phyloP scores from a whole-genome alignment of 495 filamentous ascomycete genomes.

The Saxophila tyrrhenica region DNA sequence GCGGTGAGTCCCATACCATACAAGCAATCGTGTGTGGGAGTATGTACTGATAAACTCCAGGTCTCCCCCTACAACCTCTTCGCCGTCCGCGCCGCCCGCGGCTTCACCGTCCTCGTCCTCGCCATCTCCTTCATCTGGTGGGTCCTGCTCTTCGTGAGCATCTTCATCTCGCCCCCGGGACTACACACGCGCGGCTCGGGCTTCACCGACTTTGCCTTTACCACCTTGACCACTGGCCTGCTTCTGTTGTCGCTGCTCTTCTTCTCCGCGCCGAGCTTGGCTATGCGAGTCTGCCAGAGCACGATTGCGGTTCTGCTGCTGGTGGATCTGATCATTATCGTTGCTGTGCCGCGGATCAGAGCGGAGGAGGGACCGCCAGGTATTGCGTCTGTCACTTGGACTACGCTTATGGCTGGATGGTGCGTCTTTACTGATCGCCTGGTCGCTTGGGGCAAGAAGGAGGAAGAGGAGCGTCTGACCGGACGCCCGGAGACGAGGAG shows the following conservation, averaged over 20 bases:
- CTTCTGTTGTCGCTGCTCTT: constrained; percentile 70
- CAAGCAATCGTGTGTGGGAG: neutral
- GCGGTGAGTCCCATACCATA: constrained; percentile 45
- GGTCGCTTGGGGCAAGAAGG: constrained; percentile 78
- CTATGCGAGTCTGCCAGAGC: constrained; percentile 57
- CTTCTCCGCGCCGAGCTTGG: constrained; percentile 70
- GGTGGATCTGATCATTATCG: constrained; percentile 65
- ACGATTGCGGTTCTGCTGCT: constrained; percentile 61
- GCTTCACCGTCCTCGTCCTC: constrained; percentile 61
- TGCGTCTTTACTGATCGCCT: constrained; percentile 52
- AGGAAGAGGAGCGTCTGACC: constrained; percentile 87
- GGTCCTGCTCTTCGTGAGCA: constrained; percentile 70
- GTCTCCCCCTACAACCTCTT: constrained; percentile 94
- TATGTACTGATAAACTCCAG: constrained; percentile 30
- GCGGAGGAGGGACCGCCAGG: constrained; percentile 85
- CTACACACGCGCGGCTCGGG: constrained; percentile 79
- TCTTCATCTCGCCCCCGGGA: constrained; percentile 77
- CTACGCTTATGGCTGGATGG: constrained; percentile 50
- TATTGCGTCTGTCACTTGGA: constrained; percentile 73
- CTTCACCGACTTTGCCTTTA: constrained; percentile 58
- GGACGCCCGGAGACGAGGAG: constrained; percentile 80
- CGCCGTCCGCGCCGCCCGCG: constrained; percentile 68
- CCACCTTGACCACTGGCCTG: constrained; percentile 59
- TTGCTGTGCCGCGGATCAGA: constrained; percentile 58
- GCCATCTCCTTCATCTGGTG: constrained; percentile 77